phyloP scores from a whole-genome alignment of 306 rosid species.

The Lithocarpus polystachyus region DNA sequence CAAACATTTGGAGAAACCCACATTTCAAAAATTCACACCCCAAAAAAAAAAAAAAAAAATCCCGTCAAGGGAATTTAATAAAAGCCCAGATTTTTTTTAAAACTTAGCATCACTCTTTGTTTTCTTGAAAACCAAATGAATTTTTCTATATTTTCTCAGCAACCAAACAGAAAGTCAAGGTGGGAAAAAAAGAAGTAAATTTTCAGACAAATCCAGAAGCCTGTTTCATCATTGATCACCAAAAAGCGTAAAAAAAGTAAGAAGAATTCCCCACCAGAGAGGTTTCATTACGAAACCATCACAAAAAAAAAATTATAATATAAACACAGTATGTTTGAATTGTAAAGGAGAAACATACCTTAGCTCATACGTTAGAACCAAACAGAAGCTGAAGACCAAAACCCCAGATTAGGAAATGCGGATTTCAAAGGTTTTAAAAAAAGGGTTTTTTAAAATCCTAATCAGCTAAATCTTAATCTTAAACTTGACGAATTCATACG shows the following conservation, averaged over 20 bases:
- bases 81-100: not conserved
- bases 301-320: no score
- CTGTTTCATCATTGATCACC: not conserved
- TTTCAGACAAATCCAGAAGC: not conserved
- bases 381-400: not conserved
- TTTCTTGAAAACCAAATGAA: not conserved
- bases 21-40: not conserved
- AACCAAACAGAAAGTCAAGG: not conserved
- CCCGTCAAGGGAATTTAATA: no score
- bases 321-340: not conserved
- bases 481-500: not conserved
- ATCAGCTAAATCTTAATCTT: not conserved
- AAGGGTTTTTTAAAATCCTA: not conserved
- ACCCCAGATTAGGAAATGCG: not conserved
- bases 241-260: not conserved
- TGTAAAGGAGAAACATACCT: not conserved
- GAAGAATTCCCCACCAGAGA: no score
- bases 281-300: no score
- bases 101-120: not conserved
- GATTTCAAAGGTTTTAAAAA: not conserved
- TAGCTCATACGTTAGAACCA: not conserved
- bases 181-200: not conserved
- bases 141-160: not conserved
- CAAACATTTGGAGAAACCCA: not conserved
- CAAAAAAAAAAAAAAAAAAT: no score